Evolutionary conservation across 805 yeast genomes (phyloP), one percentile per base, ranked within the genome.

Genomic region (Spathaspora passalidarum): DNA sequence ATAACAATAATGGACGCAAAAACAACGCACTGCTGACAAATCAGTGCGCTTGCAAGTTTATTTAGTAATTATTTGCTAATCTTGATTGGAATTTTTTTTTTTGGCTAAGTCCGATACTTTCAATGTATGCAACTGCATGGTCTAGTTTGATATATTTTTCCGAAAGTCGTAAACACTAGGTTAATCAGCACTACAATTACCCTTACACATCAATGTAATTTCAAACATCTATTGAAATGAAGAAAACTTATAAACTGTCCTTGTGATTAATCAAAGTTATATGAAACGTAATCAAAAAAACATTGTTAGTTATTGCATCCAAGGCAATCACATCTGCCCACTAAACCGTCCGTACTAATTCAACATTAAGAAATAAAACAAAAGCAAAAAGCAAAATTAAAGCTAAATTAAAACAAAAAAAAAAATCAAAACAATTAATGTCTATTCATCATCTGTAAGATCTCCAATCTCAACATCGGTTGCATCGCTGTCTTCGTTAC

Each of bases 391-490:
- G n/a, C n/a, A n/a, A n/a, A n/a, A n/a, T n/a, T n/a, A n/a, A n/a
- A n/a, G n/a, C n/a, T n/a, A n/a, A n/a, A n/a, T n/a, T n/a, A n/a
- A n/a, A 34, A n/a, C 37, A 34, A 34, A 34, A 34, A 20, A 21
- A 38, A 38, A 38, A 14, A 20, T 13, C 25, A 38, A 21, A 20
- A 8, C n/a, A n/a, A n/a, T n/a, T n/a, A n/a, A n/a, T 3, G 11
- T 5, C 19, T 21, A n/a, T 21, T 46, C 48, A 17, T 46, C 49
- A 35, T 46, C 51, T 7, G 39, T 34, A 39, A 61, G 67, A 22
- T 63, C 59, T 40, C 54, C 63, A 38, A 62, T 62, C 45, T 68
- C 72, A 26, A 63, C 56, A 44, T 68, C 72, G 1, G 72, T 66
- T 32, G 60, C 71, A 49, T 66, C 73, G 44, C 60, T 56, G 47